Conservation (phyloP, 305 asterid species). For the Solanum hybrid region DNA sequence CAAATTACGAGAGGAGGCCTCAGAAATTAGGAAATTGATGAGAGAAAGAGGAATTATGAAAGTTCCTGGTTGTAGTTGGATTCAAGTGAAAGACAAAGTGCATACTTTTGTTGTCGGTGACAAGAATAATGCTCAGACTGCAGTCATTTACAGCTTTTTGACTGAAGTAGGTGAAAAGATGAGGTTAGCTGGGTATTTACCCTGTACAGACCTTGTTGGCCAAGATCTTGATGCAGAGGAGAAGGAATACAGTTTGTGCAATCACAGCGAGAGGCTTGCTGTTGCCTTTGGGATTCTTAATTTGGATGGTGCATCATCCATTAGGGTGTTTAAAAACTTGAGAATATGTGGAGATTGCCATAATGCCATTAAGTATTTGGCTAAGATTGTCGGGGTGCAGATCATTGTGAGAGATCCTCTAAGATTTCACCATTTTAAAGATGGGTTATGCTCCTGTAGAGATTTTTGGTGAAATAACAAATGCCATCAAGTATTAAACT, state of each 20-base stretch:
- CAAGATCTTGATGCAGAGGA: constrained; percentile 67
- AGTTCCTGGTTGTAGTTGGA: constrained; percentile 70
- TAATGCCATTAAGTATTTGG: constrained; percentile 46
- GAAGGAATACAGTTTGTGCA: constrained; percentile 41
- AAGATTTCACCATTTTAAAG: constrained; percentile 24
- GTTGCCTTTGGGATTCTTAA: constrained; percentile 36
- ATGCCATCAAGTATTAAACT: not conserved
- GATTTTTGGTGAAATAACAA: constrained; percentile 22
- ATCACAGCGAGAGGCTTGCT: constrained; percentile 29
- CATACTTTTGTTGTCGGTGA: constrained; percentile 57
- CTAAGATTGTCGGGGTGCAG: constrained; percentile 22
- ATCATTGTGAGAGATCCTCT: constrained; percentile 22
- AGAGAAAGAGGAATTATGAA: constrained; percentile 53
- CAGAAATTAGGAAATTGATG: constrained; percentile 49
- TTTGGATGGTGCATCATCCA: constrained; percentile 41
- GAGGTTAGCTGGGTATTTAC: constrained; percentile 41
- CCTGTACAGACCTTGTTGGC: constrained; percentile 41
- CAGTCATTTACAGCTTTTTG: constrained; percentile 30
- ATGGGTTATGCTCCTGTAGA: constrained; percentile 25
- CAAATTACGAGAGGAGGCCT: constrained; percentile 53
- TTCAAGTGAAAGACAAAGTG: constrained; percentile 38
- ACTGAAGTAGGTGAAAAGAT: constrained; percentile 41
- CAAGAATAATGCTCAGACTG: constrained; percentile 25
- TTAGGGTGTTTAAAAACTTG: constrained; percentile 48
- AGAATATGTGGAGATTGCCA: constrained; percentile 63